Conservation (phyloP, 2,329 filamentous ascomycete species). For the Botrytis elliptica region DNA sequence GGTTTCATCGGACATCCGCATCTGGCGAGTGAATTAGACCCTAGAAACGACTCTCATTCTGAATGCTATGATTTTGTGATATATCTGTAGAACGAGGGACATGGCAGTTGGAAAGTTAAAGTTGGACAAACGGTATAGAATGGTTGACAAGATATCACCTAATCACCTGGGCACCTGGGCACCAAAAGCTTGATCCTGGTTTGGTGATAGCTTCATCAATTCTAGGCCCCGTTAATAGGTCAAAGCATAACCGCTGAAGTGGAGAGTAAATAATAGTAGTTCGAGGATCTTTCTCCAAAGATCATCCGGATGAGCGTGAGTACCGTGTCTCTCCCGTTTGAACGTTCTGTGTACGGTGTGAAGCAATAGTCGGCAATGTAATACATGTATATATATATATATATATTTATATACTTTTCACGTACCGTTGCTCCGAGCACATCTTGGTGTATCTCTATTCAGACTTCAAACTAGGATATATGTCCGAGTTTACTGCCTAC, state of each 20-base stretch:
- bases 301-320: neutral
- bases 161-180: neutral
- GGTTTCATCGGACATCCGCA: neutral
- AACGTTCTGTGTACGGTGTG: neutral
- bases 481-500: neutral
- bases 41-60: neutral
- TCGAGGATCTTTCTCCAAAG: neutral
- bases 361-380: neutral
- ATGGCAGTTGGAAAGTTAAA: neutral
- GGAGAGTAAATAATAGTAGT: neutral
- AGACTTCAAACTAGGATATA: neutral
- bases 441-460: too few species aligned
- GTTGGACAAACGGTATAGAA: neutral
- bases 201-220: conserved; percentile 18
- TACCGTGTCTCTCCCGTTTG: neutral
- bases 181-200: conserved; percentile 9
- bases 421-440: neutral
- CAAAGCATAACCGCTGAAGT: conserved; percentile 21
- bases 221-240: conserved; percentile 12
- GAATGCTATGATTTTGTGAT: neutral
- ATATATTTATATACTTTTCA: neutral
- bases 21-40: neutral
- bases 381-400: neutral
- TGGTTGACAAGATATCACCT: neutral
- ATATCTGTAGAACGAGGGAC: neutral